Conservation (phyloP, 306 rosid genomes). For the Pterocarpus santalinus region DNA sequence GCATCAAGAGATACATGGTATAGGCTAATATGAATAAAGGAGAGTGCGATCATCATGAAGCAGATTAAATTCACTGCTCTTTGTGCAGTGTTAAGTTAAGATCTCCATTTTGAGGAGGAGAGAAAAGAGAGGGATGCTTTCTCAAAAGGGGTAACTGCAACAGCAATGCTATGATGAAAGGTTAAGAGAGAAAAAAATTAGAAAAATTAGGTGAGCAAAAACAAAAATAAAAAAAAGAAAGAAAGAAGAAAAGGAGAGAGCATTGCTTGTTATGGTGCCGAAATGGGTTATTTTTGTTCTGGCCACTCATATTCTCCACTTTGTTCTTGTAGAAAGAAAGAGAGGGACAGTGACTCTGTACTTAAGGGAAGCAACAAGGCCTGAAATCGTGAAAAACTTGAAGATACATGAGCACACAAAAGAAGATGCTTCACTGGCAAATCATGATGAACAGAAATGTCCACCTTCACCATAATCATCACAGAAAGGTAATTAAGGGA, state of each 20-base stretch:
- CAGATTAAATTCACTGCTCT: constrained; percentile 27
- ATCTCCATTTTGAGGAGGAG: constrained; percentile 33
- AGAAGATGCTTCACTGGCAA: constrained; percentile 47
- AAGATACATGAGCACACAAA: constrained; percentile 31
- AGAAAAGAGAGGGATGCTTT: constrained; percentile 46
- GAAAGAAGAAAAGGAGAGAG: neutral
- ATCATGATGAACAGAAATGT: constrained; percentile 48
- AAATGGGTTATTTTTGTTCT: constrained; percentile 14
- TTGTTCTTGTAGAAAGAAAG: constrained; percentile 54
- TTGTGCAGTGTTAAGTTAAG: constrained; percentile 18
- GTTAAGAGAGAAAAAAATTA: neutral
- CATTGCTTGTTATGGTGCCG: constrained; percentile 40
- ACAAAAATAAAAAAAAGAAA: too few species aligned
- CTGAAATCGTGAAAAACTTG: constrained; percentile 50
- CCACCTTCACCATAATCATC: constrained; percentile 41
- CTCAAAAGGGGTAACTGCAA: constrained; percentile 49
- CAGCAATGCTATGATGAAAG: constrained; percentile 44
- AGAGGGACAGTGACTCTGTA: constrained; percentile 54
- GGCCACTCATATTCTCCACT: constrained; percentile 11
- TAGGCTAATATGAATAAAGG: constrained; percentile 15
- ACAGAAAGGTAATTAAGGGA: constrained; percentile 39
- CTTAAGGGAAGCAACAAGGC: constrained; percentile 49
- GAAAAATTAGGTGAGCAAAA: neutral
- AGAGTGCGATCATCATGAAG: constrained; percentile 25
- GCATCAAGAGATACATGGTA: neutral